Evolutionary conservation across 2,329 filamentous ascomycete species (phyloP), one percentile per base, ranked within the genome.

Genomic region (Plectosphaerella plurivora): DNA sequence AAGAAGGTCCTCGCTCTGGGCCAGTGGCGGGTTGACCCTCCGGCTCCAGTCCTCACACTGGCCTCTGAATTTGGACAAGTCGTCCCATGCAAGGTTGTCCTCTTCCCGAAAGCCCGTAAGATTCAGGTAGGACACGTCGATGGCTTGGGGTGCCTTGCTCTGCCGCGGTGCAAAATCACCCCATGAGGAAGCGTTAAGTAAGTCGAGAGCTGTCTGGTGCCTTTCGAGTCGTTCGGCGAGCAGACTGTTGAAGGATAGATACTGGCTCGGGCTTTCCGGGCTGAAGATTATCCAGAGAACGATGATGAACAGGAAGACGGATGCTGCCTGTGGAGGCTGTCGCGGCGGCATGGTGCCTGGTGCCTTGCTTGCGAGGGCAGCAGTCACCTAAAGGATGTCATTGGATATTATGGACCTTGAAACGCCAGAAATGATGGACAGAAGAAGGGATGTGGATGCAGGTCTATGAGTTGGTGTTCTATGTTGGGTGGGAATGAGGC

Each of bases 71-170:
- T 74, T 70, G 0, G 75, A 74, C 20, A 97, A 73, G 53, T 91
- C 77, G 35, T 86, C 80, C 92, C 92, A 97, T 2, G 83, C 86
- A 67, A 89, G 90, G 5, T 81, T 83, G 69, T 96, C 88, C 18
- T 84, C 79, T 46, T 83, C 73, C 47, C 88, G 81, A 55, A 95
- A 85, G 1, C 93, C 93, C 3, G 89, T 89, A 49, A 96, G 73
- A 60, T 91, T 90, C 54, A 91, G 70, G 56, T 78, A 85, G 22
- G 72, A 18, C 11, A 59, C 45, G 46, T 56, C 58, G 20, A 57
- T 53, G 15, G 54, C 59, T 18, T 60, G 20, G 10, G 36, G 51
- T 14, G 20, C 50, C 28, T 24, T 47, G 46, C 56, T 55, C 20
- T 51, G 45, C n/a, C 60, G 65, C 11, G 82, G 82, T 15, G 69